Base-by-base conservation (phyloP, 345 rosid genomes). In the Noccaea bulbosa region DNA sequence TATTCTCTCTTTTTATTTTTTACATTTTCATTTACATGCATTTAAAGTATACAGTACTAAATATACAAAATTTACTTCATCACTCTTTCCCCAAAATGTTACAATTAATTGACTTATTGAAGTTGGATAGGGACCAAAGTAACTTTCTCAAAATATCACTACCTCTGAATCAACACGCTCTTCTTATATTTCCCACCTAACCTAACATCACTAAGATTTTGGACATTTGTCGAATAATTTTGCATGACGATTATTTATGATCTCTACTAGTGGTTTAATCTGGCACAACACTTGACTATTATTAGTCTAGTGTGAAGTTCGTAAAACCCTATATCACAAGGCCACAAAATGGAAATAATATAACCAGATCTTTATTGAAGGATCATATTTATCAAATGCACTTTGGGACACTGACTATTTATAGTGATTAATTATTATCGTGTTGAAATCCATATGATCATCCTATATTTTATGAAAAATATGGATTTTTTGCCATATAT, bases 11-110 rank as follows among this genome's bases (percentile, higher is more conserved):
- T 7, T 49, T 45, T 17, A 6, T 24, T 41, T 12, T 16, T 22
- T 32, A 50, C 38, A 38, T 47, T 48, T 72, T 71, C 45, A 41
- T 44, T 44, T 66, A 50, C 46, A 49, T 14, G 16, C 47, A 63
- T 35, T 44, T 34, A 65, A 38, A 59, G 60, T 52, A 33, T 51
- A 37, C 2, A n/a, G n/a, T 14, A 39, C 24, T 73, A 65, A 65
- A 1, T 20, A 20, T 49, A 33, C 2, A 15, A 43, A 49, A 40
- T 74, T 58, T 67, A 74, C 69, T 60, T 52, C 73, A 7, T 44
- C 73, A 74, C 69, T 62, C 69, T 43, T 67, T 67, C 73, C 78
- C 78, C 73, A 60, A 67, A 74, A 60, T 49, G 27, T 39, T 59
- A 74, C 68, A 50, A 51, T 67, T 27, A 74, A 67, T 67, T 74